Evolutionary conservation across 768 basidiomycete genomes (phyloP).

Genomic region (Pisolithus microcarpus): DNA sequence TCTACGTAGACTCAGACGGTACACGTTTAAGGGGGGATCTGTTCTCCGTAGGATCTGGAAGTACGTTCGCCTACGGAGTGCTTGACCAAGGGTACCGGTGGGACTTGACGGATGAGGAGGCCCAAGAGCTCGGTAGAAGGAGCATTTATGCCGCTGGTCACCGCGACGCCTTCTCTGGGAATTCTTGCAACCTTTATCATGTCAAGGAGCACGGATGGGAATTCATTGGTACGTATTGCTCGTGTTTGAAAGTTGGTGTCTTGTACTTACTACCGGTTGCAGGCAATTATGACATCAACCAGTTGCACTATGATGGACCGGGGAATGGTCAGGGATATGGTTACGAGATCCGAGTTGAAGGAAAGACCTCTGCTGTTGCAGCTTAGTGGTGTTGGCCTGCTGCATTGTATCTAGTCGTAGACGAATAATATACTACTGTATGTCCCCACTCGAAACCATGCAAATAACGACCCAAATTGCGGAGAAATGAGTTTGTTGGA

Average conservation of each 20-base stretch:
- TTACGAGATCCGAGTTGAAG: slow-evolving; percentile 64
- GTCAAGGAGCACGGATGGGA: slow-evolving; percentile 94
- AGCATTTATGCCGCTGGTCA: slow-evolving; percentile 97
- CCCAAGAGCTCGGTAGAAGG: slow-evolving; percentile 86
- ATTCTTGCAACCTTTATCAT: slow-evolving; percentile 93
- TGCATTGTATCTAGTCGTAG: slow-evolving; percentile 13
- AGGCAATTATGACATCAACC: slow-evolving; percentile 91
- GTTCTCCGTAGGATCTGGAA: slow-evolving; percentile 98
- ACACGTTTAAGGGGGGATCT: slow-evolving; percentile 91
- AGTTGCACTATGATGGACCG: slow-evolving; percentile 87
- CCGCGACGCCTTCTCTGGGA: slow-evolving; percentile 93
- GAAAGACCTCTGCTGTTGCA: slow-evolving; percentile 41
- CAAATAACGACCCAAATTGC: too few relatives aligned
- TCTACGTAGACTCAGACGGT: slow-evolving; percentile 98
- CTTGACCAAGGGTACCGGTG: slow-evolving; percentile 92
- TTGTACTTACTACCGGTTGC: slow-evolving; percentile 9
- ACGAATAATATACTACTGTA: neutral
- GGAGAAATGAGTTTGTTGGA: too few relatives aligned
- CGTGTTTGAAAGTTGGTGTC: slow-evolving; percentile 1
- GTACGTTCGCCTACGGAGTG: slow-evolving; percentile 98
- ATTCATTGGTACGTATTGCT: slow-evolving; percentile 71
- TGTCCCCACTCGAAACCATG: too few relatives aligned
- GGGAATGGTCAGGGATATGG: slow-evolving; percentile 72
- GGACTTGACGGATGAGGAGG: slow-evolving; percentile 90
- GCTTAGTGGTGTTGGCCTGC: slow-evolving; percentile 17